Percentiles rank a stretch among this genome's conserved stretches.
Conservation (phyloP, 1,284 basidiomycete genomes). For the Cutaneotrichosporon spelunceum region DNA sequence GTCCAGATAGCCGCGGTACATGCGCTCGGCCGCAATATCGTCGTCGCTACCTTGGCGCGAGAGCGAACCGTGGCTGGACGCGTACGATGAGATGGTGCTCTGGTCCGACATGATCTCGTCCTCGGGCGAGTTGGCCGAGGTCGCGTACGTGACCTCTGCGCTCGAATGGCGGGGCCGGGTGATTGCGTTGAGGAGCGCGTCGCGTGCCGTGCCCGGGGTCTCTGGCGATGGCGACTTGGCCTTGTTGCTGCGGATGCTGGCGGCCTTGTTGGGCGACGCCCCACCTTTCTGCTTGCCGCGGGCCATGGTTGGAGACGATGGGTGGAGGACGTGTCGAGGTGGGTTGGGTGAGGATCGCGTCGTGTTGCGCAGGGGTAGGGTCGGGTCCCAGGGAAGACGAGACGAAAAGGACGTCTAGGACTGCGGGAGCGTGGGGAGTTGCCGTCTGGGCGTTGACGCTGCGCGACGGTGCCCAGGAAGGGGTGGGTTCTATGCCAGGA, state of each 20-base stretch:
- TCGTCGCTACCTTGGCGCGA: slow-evolving; percentile 23
- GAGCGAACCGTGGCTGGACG: slow-evolving; percentile 25
- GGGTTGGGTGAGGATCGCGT: not conserved
- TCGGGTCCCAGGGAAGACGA: not conserved
- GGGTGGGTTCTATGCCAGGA: too few relatives aligned
- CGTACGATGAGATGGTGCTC: slow-evolving; percentile 42
- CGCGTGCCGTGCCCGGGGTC: slow-evolving; percentile 27
- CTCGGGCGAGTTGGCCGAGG: slow-evolving; percentile 22
- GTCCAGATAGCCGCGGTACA: slow-evolving; percentile 45
- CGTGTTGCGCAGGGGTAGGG: not conserved
- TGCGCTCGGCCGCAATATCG: slow-evolving; percentile 34
- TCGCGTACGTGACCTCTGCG: slow-evolving; percentile 25
- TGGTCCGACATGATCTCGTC: slow-evolving; percentile 40
- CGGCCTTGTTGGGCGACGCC: slow-evolving; percentile 9
- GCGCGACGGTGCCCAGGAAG: not conserved
- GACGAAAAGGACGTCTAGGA: not conserved
- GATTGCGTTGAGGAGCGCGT: slow-evolving; percentile 40
- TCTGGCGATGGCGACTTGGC: not conserved
- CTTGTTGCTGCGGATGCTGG: not conserved
- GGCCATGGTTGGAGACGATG: not conserved
- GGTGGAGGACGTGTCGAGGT: not conserved
- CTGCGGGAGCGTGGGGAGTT: not conserved
- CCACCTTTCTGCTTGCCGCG: slow-evolving; percentile 1
- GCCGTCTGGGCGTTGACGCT: not conserved
- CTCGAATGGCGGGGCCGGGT: slow-evolving; percentile 31